Evolutionary conservation across 306 rosid species (phyloP).

Genomic region (Fragaria ananassa): DNA sequence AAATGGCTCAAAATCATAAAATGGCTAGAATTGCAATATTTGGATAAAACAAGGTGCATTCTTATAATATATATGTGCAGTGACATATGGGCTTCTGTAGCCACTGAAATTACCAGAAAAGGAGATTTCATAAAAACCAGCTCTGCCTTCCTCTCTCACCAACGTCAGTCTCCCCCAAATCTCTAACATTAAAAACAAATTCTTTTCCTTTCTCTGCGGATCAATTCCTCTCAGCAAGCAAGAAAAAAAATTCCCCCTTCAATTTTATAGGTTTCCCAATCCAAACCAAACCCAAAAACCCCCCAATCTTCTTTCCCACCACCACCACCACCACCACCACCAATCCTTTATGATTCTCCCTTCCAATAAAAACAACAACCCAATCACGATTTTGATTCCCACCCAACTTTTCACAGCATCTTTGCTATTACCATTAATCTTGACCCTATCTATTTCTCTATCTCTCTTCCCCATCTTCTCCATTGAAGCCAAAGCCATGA

Average conservation of each 20-base stretch:
- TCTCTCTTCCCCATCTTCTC: not conserved
- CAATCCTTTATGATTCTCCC: conserved; percentile 53
- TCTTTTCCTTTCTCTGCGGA: conserved; percentile 2
- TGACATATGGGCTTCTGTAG: not conserved
- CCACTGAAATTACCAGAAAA: conserved; percentile 15
- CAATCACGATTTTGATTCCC: conserved; percentile 35
- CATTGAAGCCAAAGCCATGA: conserved; percentile 42
- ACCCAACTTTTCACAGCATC: conserved; percentile 28
- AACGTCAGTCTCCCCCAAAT: not conserved
- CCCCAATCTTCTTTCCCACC: not conserved
- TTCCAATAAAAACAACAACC: conserved; percentile 22
- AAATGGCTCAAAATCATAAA: not conserved
- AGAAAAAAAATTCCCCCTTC: not conserved
- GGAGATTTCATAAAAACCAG: conserved; percentile 18
- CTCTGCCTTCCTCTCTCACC: conserved; percentile 8
- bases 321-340: not conserved
- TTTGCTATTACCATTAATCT: conserved; percentile 23
- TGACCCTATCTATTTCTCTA: conserved; percentile 6
- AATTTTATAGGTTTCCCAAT: conserved; percentile 29
- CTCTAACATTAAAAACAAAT: not conserved
- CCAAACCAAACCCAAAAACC: not conserved
- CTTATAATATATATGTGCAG: conserved; percentile 19
- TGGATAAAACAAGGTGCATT: conserved; percentile 11
- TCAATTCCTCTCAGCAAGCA: not conserved
- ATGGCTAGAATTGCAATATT: conserved; percentile 29